A percentile compares a stretch with the other conserved stretches of the same genome.
Evolutionary conservation across 306 rosid genomes (phyloP).

Genomic region (Vigna unguiculata): DNA sequence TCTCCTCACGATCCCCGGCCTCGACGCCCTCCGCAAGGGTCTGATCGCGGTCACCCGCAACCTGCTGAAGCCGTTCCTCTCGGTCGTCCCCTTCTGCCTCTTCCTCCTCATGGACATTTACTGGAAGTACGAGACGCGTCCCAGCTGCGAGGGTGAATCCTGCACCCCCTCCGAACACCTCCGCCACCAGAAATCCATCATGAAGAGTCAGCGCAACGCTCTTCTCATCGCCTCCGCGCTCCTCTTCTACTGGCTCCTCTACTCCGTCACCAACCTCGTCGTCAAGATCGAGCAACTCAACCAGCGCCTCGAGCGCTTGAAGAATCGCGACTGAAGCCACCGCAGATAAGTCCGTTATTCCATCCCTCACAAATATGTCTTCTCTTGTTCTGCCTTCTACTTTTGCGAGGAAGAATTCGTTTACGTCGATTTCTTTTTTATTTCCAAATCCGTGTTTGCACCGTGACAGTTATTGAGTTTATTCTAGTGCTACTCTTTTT

Average conservation of each 20-base stretch:
- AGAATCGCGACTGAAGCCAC: slow-evolving; percentile 69
- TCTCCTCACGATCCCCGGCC: slow-evolving; percentile 90
- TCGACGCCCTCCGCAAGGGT: slow-evolving; percentile 88
- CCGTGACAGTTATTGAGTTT: slow-evolving; percentile 33
- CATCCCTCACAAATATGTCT: not conserved
- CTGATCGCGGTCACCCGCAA: slow-evolving; percentile 85
- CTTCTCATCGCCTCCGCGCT: slow-evolving; percentile 89
- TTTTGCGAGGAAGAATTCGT: not conserved
- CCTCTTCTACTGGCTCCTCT: slow-evolving; percentile 93
- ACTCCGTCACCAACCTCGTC: slow-evolving; percentile 83
- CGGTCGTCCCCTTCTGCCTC: slow-evolving; percentile 90
- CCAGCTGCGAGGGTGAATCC: slow-evolving; percentile 74
- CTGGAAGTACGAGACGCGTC: slow-evolving; percentile 92
- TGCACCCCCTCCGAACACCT: slow-evolving; percentile 85
- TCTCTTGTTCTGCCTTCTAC: not conserved
- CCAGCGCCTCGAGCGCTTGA: slow-evolving; percentile 85
- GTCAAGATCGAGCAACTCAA: slow-evolving; percentile 81
- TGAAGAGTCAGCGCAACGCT: slow-evolving; percentile 99
- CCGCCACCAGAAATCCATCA: slow-evolving; percentile 96
- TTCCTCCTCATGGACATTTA: slow-evolving; percentile 93
- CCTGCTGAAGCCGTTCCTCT: slow-evolving; percentile 93
- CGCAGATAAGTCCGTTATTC: slow-evolving; percentile 2
- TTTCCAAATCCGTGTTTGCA: slow-evolving; percentile 22
- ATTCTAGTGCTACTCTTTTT: slow-evolving; percentile 16
- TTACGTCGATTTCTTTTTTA: not conserved